A percentile compares a stretch with the other conserved stretches of the same genome.
Evolutionary conservation across 768 basidiomycete species (phyloP).

Genomic region (Leccinellum rugosiceps): DNA sequence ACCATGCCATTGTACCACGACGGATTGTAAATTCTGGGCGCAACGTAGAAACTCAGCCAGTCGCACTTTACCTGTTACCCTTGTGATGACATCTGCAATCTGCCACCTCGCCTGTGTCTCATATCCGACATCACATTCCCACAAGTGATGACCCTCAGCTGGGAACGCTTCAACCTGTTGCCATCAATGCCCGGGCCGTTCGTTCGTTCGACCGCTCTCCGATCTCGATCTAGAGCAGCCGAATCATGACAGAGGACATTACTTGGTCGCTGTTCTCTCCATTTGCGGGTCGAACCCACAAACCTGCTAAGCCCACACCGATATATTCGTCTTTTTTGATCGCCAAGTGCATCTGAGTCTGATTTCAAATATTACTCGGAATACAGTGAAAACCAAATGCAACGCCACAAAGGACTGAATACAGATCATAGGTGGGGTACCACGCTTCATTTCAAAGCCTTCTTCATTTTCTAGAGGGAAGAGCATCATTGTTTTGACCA

Average conservation of each 20-base stretch:
- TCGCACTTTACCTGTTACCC: background rate
- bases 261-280: no score
- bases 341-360: background rate
- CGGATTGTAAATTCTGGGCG: background rate
- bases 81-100: background rate
- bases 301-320: background rate
- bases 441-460: slow-evolving; percentile 57
- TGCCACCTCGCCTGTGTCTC: background rate
- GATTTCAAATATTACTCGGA: background rate
- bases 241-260: background rate
- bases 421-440: background rate
- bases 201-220: no score
- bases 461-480: slow-evolving; percentile 67
- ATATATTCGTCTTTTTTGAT: background rate
- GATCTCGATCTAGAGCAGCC: background rate
- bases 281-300: no score
- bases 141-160: no score
- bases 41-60: background rate
- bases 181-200: no score
- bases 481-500: background rate
- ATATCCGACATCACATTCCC: background rate
- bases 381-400: background rate
- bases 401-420: background rate
- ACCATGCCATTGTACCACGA: background rate
- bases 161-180: no score